Evolutionary conservation across 2,329 filamentous ascomycete species (phyloP), one percentile per base, ranked within the genome.

Genomic region (Rutstroemia sp.): DNA sequence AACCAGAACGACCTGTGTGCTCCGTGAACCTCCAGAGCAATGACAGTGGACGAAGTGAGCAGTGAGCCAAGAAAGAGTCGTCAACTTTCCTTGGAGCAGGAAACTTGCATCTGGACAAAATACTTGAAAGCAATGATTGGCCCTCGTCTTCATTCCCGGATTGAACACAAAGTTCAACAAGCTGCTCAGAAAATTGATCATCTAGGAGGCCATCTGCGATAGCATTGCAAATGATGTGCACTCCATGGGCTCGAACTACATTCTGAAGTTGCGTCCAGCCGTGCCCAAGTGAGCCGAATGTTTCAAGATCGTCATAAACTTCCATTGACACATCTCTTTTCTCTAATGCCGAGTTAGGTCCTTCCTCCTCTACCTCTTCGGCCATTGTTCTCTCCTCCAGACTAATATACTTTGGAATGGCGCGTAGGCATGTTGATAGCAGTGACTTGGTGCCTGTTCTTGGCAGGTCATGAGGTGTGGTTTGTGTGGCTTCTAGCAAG

Each of bases 261-360:
- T 66, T 63, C 49, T 73, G 71, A 1, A 81, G 70, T 57, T 75
- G 72, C 54, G 65, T 73, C 75, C 77, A 80, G 14, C 77, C 77
- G 30, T 66, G 59, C 2, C 67, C 67, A 1, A 65, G 63, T 19
- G 71, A 67, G 7, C 76, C 75, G 2, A 79, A 62, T 2, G 67
- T 61, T 61, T 81, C 77, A 16, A 81, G 62, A 16, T 79, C 74
- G 46, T 74, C 70, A 60, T 81, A 81, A 21, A 79, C 70, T 4
- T 75, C 71, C 14, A 71, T 69, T 0, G 76, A 75, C 5, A 75
- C 69, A 45, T 74, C 66, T 18, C 72, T 68, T 6, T 65, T 66
- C 16, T 64, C 56, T 18, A 71, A 65, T 10, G 65, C 59, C 30
- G 63, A 65, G 58, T 62, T 67, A 41, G 70, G 71, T 2, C 73